A percentile compares a stretch with the other conserved stretches of the same genome.
Evolutionary conservation across 768 basidiomycete species (phyloP).

Genomic region (Suillus fuscotomentosus): DNA sequence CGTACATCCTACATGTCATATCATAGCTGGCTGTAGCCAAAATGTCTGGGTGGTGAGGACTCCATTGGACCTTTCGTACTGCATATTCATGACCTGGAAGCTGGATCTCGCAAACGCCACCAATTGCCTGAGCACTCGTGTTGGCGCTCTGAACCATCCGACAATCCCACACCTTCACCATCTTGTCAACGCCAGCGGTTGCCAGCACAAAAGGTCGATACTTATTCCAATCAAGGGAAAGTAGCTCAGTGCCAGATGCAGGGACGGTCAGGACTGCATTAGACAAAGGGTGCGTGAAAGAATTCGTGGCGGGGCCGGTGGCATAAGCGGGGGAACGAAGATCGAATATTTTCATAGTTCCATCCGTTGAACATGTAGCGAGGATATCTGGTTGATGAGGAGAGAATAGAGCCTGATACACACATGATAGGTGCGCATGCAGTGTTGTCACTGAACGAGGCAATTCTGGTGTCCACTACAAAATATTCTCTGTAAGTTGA

Average conservation of each 20-base stretch:
- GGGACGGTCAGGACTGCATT: conserved; percentile 76
- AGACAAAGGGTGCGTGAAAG: conserved; percentile 66
- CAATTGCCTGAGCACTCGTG: conserved; percentile 50
- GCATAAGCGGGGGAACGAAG: conserved; percentile 63
- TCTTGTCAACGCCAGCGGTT: conserved; percentile 76
- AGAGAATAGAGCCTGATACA: conserved; percentile 90
- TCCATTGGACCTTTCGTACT: conserved; percentile 86
- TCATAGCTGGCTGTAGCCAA: conserved; percentile 82
- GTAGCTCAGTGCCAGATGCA: conserved; percentile 74
- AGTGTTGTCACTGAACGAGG: conserved; percentile 79
- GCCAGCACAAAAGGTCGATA: conserved; percentile 79
- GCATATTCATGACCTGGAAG: conserved; percentile 89
- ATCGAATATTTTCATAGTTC: conserved; percentile 82
- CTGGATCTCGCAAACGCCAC: conserved; percentile 68
- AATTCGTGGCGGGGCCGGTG: conserved; percentile 46
- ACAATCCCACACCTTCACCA: conserved; percentile 81
- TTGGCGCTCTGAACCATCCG: conserved; percentile 72
- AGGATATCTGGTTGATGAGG: conserved; percentile 84
- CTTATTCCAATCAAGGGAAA: conserved; percentile 92
- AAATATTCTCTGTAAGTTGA: background rate
- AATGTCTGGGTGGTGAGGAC: conserved; percentile 71
- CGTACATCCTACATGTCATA: conserved; percentile 92
- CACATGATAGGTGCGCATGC: conserved; percentile 80
- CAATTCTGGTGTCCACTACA: conserved; percentile 84
- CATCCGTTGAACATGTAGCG: conserved; percentile 85